Base-by-base conservation (phyloP, 352 stramenopile genomes). In the Phytophthora citricola region DNA sequence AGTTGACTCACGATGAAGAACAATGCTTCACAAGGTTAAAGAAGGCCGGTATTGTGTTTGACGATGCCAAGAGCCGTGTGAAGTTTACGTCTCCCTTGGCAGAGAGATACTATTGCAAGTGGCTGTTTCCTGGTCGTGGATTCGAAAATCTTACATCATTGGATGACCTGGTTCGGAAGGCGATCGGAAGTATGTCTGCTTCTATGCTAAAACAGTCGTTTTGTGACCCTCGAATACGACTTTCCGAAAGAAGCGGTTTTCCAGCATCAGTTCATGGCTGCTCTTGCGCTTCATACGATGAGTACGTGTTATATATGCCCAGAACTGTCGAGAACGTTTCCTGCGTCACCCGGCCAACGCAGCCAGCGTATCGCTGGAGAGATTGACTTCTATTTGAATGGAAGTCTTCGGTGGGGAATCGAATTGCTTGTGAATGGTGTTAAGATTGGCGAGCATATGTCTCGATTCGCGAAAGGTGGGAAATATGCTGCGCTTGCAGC, bases 201-300 rank as follows among this genome's bases (percentile, higher is more conserved):
- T 41, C 36, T 20, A 10, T 10, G 12, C 15, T 45, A n/a, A 24
- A 45, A 22, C 22, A 58, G 6, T 63, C 60, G n/a, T n/a, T n/a
- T n/a, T 0, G 20, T 56, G n/a, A 17, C 39, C 44, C 8, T 14
- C 7, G 26, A 36, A 38, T 14, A 56, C 34, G 36, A 41, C 36
- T 66, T 71, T 48, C 56, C 56, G 0, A 62, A 62, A 43, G 63
- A 66, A 66, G 29, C 49, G 15, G 49, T 43, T 24, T 63, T 63
- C 58, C 64, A 72, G 50, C 58, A 64, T 53, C 55, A 61, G 5
- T 60, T 73, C 27, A 63, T 65, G 63, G 27, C 24, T n/a, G 47
- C 8, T 26, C 22, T 17, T 22, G 54, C 46, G n/a, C 20, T 50
- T 12, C n/a, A 56, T 9, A 56, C 54, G 6, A 41, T 4, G 12